Evolutionary conservation across 768 basidiomycete species (phyloP), one percentile per base, ranked within the genome.

Genomic region (Mycena maculata): DNA sequence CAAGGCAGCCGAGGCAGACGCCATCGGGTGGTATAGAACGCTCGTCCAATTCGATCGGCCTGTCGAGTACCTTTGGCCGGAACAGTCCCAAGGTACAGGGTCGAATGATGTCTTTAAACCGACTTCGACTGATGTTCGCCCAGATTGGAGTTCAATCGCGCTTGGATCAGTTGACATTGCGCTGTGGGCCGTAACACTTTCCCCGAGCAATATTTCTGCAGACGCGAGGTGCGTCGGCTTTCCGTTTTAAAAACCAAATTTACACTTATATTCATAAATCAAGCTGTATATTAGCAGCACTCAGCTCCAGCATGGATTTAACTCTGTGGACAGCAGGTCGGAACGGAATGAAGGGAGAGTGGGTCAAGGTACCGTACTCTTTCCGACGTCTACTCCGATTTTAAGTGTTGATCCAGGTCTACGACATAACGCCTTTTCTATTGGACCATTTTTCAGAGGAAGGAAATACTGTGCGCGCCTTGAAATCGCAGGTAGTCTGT

Each of bases 251-350:
- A 18, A n/a, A 53, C 20, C 65, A 4, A 23, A 18, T 1, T 23
- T 56, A 1, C 13, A 10, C 44, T 41, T 52, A 22, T 30, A 44
- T 27, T 10, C 2, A 18, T n/a, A n/a, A n/a, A n/a, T 25, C 42
- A 30, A 94, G 92, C 60, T 93, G 92, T 69, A 76, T 93, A 27
- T 74, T 93, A 54, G 91, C 87, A 3, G 81, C 88, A 22, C 80
- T 94, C 63, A 92, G 85, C 63, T 90, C 92, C 18, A 94, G 94
- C 69, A 84, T 91, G 85, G 92, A 94, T 75, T 76, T 93, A 27
- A 84, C 86, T 16, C 79, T 94, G 15, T 94, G 90, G 91, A 80
- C 79, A 12, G 84, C 92, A 2, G 76, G 78, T 1, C 91, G 91
- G 72, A 91, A 94, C 71, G 85, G 85, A 67, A 72, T 93, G 25